A percentile compares a stretch with the other conserved stretches of the same genome.
Evolutionary conservation across 768 basidiomycete genomes (phyloP).

Genomic region (Chiua virens): DNA sequence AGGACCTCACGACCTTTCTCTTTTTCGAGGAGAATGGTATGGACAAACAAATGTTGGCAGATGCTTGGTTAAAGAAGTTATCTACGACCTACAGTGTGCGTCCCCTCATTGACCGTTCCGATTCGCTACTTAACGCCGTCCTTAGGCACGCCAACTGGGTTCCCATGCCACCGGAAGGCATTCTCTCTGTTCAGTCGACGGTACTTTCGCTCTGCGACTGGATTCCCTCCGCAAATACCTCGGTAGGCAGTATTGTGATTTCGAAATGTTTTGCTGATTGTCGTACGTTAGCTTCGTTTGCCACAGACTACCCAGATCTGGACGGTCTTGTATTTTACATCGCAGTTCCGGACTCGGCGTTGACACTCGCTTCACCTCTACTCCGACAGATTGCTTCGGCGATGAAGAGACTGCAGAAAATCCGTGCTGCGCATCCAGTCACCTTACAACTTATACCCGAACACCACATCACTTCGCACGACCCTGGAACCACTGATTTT

Average conservation of each 20-base stretch:
- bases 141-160: slow-evolving; percentile 63
- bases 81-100: slow-evolving; percentile 59
- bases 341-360: slow-evolving; percentile 56
- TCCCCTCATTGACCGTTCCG: slow-evolving; percentile 7
- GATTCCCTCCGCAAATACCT: slow-evolving; percentile 73
- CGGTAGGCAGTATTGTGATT: slow-evolving; percentile 35
- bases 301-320: slow-evolving; percentile 40
- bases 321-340: slow-evolving; percentile 65
- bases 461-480: slow-evolving; percentile 45
- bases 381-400: slow-evolving; percentile 71
- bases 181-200: slow-evolving; percentile 46
- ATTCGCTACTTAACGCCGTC: slow-evolving; percentile 8
- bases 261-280: not conserved
- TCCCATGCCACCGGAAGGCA: slow-evolving; percentile 53
- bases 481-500: slow-evolving; percentile 27
- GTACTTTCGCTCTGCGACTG: slow-evolving; percentile 61
- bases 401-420: slow-evolving; percentile 54
- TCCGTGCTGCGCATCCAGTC: slow-evolving; percentile 47
- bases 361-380: slow-evolving; percentile 62
- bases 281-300: slow-evolving; percentile 45
- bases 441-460: slow-evolving; percentile 78
- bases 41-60: slow-evolving; percentile 47
- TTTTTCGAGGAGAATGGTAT: slow-evolving; percentile 63
- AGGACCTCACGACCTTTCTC: slow-evolving; percentile 67
- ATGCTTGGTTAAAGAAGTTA: slow-evolving; percentile 58